These are phyloP conservation scores for Blastobotrys arbuscula DNA, from an alignment of 1,139 yeast genomes.

Conservation along the genomic window DNA sequence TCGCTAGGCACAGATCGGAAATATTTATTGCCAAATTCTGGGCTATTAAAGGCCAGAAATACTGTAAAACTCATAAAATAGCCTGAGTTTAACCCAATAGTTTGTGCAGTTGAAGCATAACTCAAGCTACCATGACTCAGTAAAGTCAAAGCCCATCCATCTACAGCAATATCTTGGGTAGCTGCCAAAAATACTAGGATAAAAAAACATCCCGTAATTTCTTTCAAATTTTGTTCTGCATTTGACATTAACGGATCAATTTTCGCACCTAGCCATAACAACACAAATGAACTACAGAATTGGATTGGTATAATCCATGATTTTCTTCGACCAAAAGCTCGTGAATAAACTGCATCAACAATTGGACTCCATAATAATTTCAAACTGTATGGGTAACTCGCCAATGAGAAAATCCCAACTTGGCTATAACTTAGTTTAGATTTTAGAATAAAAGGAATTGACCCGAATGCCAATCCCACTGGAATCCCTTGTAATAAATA, in stretches of 20 bases:
- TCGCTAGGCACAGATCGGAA: conserved; percentile 56
- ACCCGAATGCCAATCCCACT: conserved; percentile 92
- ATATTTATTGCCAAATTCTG: conserved; percentile 87
- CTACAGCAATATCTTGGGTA: conserved; percentile 97
- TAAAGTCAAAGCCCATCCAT: conserved; percentile 96
- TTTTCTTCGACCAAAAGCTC: conserved; percentile 70
- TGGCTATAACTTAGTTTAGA: conserved; percentile 80
- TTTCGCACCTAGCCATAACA: conserved; percentile 56
- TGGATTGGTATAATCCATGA: conserved; percentile 97
- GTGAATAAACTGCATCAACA: conserved; percentile 77
- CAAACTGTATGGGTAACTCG: conserved; percentile 90
- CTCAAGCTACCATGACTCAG: conserved; percentile 72
- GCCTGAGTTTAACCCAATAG: conserved; percentile 90
- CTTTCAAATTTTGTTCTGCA: conserved; percentile 50
- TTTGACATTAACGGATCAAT: conserved; percentile 49
- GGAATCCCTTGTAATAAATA: conserved; percentile 92
- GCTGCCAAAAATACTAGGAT: conserved; percentile 82
- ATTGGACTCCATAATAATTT: conserved; percentile 94
- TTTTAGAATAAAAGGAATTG: conserved; percentile 87
- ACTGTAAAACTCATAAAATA: conserved; percentile 89
- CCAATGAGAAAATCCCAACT: conserved; percentile 84
- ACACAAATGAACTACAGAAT: conserved; percentile 60
- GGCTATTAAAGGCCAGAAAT: conserved; percentile 82
- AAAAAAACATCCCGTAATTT: conserved; percentile 63
- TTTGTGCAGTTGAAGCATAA: conserved; percentile 97